Evolutionary conservation across 2,329 filamentous ascomycete species (phyloP), one percentile per base, ranked within the genome.

Genomic region (Coniella vitis): DNA sequence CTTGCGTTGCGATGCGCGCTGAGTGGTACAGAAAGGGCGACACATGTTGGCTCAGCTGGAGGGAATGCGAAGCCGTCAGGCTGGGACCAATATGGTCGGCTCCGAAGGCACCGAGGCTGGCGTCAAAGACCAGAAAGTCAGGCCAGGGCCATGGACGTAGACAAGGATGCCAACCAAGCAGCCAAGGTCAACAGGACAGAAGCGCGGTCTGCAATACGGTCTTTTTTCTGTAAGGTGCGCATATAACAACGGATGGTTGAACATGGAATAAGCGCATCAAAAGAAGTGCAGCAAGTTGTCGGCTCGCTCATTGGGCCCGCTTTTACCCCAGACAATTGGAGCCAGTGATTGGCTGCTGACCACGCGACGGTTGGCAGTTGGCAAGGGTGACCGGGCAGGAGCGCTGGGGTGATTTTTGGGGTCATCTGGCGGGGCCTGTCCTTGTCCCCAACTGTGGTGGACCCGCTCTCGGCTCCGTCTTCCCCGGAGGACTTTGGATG

Each of bases 401-500:
- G 21, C 32, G 32, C 48, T 38, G 34, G 48, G 38, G 32, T 50
- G 38, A 40, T 37, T 13, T 32, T 47, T 47, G 42, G 44, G 38
- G 45, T 43, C 9, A 20, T 8, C 19, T 31, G 35, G 35, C 5
- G 17, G 22, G 34, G 39, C 49, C 45, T 39, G 45, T 10, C 36
- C n/a, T 9, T 36, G 2, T n/a, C 29, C 34, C 45, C 31, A 37
- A 48, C 25, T 29, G 25, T 29, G 25, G 25, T 10, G 5, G 25
- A 29, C 25, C 25, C 25, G 21, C 36, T 7, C n/a, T 44, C 45
- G 49, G 49, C 45, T 51, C 49, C 54, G 54, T 40, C 47, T 47
- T 54, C 55, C 55, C 55, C 55, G 54, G 17, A 29, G 10, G 25
- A 29, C 10, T 29, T 29, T 29, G 25, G 25, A n/a, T n/a, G n/a